phyloP scores from a whole-genome alignment of 2,329 filamentous ascomycete species.

The Aspergillus texensis region DNA sequence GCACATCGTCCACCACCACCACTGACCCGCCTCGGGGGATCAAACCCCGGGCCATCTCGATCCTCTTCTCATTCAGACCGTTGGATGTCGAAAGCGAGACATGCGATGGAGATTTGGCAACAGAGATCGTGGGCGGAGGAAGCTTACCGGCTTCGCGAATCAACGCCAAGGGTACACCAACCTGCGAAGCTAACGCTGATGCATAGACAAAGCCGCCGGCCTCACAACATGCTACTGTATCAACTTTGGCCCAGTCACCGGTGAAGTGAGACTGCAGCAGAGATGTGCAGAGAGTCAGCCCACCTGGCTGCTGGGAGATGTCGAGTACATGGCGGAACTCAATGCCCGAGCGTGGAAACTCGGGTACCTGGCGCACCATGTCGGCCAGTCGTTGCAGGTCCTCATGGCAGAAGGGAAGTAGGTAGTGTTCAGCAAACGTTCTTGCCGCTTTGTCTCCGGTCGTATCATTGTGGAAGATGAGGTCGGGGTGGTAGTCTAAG shows the following conservation, averaged over 20 bases:
- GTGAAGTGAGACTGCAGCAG: slow-evolving; percentile 52
- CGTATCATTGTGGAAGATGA: slow-evolving; percentile 58
- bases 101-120: slow-evolving; percentile 53
- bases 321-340: slow-evolving; percentile 62
- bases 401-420: slow-evolving; percentile 52
- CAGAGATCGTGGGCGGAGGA: slow-evolving; percentile 58
- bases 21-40: slow-evolving; percentile 48
- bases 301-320: slow-evolving; percentile 56
- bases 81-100: slow-evolving; percentile 51
- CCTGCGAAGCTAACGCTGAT: slow-evolving; percentile 49
- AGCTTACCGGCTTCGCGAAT: slow-evolving; percentile 63
- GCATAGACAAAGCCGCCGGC: slow-evolving; percentile 61
- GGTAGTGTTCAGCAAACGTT: slow-evolving; percentile 44
- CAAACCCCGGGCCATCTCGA: slow-evolving; percentile 55
- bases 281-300: slow-evolving; percentile 55
- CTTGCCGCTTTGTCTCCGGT: slow-evolving; percentile 42
- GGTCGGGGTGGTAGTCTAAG: slow-evolving; percentile 43
- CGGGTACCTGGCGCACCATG: slow-evolving; percentile 54
- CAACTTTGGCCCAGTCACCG: slow-evolving; percentile 52
- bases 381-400: slow-evolving; percentile 50
- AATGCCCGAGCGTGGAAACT: slow-evolving; percentile 57
- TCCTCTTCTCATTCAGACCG: slow-evolving; percentile 32
- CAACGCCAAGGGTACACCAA: slow-evolving; percentile 50
- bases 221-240: slow-evolving; percentile 57
- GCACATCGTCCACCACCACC: slow-evolving; percentile 64